These are phyloP conservation scores for Lentinula guzmanii DNA, from an alignment of 768 basidiomycete genomes.

Conservation along the genomic window DNA sequence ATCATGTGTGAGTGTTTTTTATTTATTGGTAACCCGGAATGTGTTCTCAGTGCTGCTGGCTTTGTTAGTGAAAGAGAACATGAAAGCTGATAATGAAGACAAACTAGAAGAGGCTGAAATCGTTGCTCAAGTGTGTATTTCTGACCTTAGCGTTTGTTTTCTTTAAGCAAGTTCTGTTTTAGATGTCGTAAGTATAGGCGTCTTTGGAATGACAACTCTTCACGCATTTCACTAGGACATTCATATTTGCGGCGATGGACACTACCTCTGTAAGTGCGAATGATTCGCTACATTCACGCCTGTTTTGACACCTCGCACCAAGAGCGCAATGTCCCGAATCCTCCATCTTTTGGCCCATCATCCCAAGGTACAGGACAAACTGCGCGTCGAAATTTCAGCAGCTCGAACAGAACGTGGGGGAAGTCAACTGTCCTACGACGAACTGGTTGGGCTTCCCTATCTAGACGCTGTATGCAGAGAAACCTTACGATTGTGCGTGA, in stretches of 20 bases:
- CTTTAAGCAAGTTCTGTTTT: not conserved
- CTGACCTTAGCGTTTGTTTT: not conserved
- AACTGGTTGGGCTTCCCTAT: conserved; percentile 26
- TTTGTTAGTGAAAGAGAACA: conserved; percentile 12
- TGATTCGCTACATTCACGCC: not conserved
- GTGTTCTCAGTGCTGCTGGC: not conserved
- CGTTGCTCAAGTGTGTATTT: conserved; percentile 16
- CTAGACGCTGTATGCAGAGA: conserved; percentile 33
- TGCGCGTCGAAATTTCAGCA: conserved; percentile 27
- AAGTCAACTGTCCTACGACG: conserved; percentile 28
- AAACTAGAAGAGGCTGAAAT: conserved; percentile 21
- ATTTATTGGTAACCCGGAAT: not conserved
- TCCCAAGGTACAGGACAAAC: conserved; percentile 22
- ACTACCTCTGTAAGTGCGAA: conserved; percentile 26
- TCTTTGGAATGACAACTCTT: not conserved
- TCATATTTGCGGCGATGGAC: conserved; percentile 35
- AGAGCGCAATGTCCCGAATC: conserved; percentile 26
- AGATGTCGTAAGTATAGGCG: conserved; percentile 7
- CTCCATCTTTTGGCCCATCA: conserved; percentile 27
- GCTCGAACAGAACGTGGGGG: conserved; percentile 13
- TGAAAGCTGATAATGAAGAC: conserved; percentile 12
- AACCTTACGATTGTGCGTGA: conserved; percentile 30
- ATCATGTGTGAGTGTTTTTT: conserved; percentile 30
- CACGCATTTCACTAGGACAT: conserved; percentile 11
- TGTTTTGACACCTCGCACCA: not conserved